Conservation (phyloP, 2,329 filamentous ascomycete species). For the Neonectria sp. region DNA sequence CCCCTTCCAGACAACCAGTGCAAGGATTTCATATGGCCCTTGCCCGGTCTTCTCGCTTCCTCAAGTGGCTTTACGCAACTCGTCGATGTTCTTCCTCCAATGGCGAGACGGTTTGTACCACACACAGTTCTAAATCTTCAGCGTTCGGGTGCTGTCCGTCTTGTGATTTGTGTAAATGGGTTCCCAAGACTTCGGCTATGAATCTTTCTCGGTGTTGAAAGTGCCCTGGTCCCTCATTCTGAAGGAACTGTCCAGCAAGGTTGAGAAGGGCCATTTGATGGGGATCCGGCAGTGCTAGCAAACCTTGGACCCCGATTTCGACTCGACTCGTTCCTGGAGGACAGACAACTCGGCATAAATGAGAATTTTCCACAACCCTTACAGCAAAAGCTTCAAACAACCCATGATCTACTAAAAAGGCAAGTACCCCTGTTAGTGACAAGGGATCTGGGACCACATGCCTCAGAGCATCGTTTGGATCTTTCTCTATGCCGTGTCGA, state of each 20-base stretch:
- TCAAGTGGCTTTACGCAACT: background rate
- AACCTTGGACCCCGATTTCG: background rate
- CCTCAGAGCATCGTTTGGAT: conserved; percentile 9
- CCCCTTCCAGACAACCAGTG: too few relatives aligned
- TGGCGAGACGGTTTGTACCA: background rate
- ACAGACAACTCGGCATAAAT: conserved; percentile 1
- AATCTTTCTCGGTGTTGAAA: conserved; percentile 38
- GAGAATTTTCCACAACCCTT: conserved; percentile 20
- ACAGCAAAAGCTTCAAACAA: conserved; percentile 38
- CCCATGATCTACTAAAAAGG: conserved; percentile 32
- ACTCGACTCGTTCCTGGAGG: background rate
- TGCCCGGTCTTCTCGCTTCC: background rate
- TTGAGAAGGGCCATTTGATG: conserved; percentile 25
- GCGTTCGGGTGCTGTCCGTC: background rate
- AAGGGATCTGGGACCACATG: conserved; percentile 14
- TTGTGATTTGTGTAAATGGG: conserved; percentile 16
- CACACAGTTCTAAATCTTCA: background rate
- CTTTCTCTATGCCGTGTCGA: conserved; percentile 16
- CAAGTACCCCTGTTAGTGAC: conserved; percentile 19
- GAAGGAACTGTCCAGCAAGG: conserved; percentile 23
- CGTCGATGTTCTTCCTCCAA: background rate
- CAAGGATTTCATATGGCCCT: background rate
- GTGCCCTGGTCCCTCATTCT: conserved; percentile 17
- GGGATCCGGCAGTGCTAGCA: conserved; percentile 15
- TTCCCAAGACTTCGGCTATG: conserved; percentile 36